Evolutionary conservation across 805 yeast species (phyloP).

Genomic region (Ogataea nitratoaversa): DNA sequence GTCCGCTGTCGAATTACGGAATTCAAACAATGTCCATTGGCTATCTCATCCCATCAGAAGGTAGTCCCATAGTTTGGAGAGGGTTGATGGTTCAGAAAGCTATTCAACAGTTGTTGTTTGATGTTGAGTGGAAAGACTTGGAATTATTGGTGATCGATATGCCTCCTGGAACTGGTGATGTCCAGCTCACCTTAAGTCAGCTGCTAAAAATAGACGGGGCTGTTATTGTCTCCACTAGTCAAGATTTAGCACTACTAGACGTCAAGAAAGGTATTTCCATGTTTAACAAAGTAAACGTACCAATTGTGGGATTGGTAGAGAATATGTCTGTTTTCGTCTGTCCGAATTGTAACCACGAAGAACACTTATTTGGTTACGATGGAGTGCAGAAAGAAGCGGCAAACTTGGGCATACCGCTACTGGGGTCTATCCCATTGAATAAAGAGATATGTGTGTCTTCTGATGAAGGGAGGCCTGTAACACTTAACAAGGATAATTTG

Average conservation of each 20-base stretch:
- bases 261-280: constrained; percentile 76
- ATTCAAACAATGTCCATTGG: constrained; percentile 89
- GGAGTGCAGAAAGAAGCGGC: constrained; percentile 52
- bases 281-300: constrained; percentile 69
- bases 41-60: constrained; percentile 59
- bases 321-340: constrained; percentile 79
- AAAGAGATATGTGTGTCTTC: constrained; percentile 55
- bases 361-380: constrained; percentile 69
- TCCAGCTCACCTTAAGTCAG: constrained; percentile 79
- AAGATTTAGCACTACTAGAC: constrained; percentile 77
- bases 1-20: constrained; percentile 72
- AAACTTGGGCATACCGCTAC: constrained; percentile 41
- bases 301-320: constrained; percentile 71
- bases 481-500: constrained; percentile 36
- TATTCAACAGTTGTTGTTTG: constrained; percentile 75
- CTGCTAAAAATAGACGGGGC: constrained; percentile 75
- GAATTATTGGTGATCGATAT: constrained; percentile 74
- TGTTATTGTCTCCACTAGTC: constrained; percentile 79
- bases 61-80: constrained; percentile 76
- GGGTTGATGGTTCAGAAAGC: constrained; percentile 88
- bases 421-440: constrained; percentile 68
- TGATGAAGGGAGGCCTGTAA: constrained; percentile 64
- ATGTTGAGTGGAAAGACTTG: constrained; percentile 66
- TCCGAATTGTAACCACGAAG: constrained; percentile 69
- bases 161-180: constrained; percentile 94